Evolutionary conservation across 306 rosid genomes (phyloP).

Genomic region (Morella rubra): DNA sequence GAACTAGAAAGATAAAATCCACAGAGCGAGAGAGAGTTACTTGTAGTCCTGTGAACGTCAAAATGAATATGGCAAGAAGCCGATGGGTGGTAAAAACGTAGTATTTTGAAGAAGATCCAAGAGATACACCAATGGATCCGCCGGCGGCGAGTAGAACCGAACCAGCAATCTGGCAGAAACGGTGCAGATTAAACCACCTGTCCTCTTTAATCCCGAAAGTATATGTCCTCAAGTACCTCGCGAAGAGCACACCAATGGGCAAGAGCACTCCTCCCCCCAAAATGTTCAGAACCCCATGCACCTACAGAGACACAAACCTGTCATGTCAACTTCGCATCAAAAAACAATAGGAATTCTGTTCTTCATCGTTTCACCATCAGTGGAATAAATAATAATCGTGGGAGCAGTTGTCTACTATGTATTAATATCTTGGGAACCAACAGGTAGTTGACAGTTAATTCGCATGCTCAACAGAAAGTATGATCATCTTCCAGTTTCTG

Average conservation of each 20-base stretch:
- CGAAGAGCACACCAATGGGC: constrained; percentile 65
- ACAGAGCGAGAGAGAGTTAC: constrained; percentile 25
- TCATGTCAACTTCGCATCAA: not conserved
- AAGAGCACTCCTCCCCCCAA: constrained; percentile 77
- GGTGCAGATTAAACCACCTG: constrained; percentile 37
- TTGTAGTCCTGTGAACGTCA: constrained; percentile 63
- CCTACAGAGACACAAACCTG: constrained; percentile 27
- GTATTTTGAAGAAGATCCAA: constrained; percentile 57
- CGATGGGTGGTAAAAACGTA: constrained; percentile 58
- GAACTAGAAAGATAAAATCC: too few relatives aligned
- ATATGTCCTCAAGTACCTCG: constrained; percentile 55
- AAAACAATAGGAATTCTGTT: too few relatives aligned
- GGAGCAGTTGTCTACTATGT: too few relatives aligned
- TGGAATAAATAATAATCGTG: too few relatives aligned
- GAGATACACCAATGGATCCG: constrained; percentile 69
- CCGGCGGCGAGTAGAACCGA: constrained; percentile 54
- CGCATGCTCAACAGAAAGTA: too few relatives aligned
- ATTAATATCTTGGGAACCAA: too few relatives aligned
- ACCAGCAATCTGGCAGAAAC: constrained; percentile 48
- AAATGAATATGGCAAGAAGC: constrained; percentile 50
- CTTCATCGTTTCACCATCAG: too few relatives aligned
- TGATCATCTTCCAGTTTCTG: too few relatives aligned
- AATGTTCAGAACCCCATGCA: constrained; percentile 78
- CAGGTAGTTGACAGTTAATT: too few relatives aligned
- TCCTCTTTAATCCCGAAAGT: not conserved